Evolutionary conservation across 495 filamentous ascomycete species (phyloP).

Genomic region (Penicillium mononematosum): DNA sequence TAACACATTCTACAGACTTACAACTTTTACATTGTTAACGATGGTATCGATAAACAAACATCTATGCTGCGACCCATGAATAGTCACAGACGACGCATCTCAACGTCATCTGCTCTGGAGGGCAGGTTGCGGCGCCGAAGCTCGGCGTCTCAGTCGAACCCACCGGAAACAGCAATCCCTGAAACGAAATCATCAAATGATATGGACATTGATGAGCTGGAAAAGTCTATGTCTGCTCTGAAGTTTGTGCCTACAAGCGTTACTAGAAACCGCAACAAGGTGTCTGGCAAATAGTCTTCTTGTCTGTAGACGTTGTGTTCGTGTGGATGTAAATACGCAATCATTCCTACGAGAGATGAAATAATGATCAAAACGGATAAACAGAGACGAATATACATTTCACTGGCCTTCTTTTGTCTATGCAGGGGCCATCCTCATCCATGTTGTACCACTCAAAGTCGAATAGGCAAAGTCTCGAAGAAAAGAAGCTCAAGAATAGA

Average conservation of each 20-base stretch:
- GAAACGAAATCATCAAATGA: conserved; percentile 35
- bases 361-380: neutral
- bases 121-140: conserved; percentile 41
- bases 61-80: conserved; percentile 64
- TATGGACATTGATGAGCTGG: conserved; percentile 66
- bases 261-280: conserved; percentile 25
- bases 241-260: conserved; percentile 80
- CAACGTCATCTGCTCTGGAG: conserved; percentile 42
- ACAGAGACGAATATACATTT: too few relatives aligned
- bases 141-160: conserved; percentile 32
- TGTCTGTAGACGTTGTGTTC: neutral
- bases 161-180: conserved; percentile 3
- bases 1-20: conserved; percentile 57
- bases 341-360: neutral
- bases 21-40: conserved; percentile 83
- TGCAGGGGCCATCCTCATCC: neutral
- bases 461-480: neutral
- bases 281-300: conserved; percentile 7
- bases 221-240: conserved; percentile 78
- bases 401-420: too few relatives aligned
- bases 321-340: neutral
- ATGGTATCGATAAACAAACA: conserved; percentile 79
- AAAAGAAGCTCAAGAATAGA: neutral
- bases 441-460: neutral
- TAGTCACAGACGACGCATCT: conserved; percentile 49